phyloP scores from a whole-genome alignment of 2,329 filamentous ascomycete species.

The Neopestalotiopsis sp. region DNA sequence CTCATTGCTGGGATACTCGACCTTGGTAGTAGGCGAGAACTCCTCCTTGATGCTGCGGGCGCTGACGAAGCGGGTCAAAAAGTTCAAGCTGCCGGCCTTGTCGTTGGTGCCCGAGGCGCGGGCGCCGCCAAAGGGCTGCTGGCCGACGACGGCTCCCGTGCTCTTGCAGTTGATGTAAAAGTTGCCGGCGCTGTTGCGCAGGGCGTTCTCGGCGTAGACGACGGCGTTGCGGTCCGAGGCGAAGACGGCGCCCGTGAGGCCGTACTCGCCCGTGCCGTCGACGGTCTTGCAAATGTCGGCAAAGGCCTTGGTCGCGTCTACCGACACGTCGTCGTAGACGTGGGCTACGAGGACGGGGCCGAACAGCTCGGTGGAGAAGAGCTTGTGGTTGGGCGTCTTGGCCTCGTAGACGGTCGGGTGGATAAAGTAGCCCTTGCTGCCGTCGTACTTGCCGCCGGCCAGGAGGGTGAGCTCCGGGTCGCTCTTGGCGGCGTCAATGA shows the following conservation, averaged over 20 bases:
- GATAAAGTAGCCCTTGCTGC: slow-evolving; percentile 80
- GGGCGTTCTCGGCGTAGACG: slow-evolving; percentile 70
- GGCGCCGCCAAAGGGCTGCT: slow-evolving; percentile 74
- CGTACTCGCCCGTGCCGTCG: slow-evolving; percentile 77
- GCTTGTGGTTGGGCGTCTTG: slow-evolving; percentile 73
- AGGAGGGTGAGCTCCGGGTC: slow-evolving; percentile 76
- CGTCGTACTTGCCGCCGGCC: slow-evolving; percentile 78
- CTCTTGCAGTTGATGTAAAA: slow-evolving; percentile 89
- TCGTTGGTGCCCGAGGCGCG: slow-evolving; percentile 75
- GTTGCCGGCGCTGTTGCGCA: slow-evolving; percentile 78
- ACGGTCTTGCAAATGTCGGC: slow-evolving; percentile 64
- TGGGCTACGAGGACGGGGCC: slow-evolving; percentile 77
- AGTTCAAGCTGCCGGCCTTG: slow-evolving; percentile 70
- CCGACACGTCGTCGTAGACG: slow-evolving; percentile 74
- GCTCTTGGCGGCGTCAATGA: slow-evolving; percentile 80
- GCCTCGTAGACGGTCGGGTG: slow-evolving; percentile 83
- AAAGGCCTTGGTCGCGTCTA: slow-evolving; percentile 58
- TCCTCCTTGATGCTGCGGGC: slow-evolving; percentile 76
- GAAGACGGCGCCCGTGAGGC: slow-evolving; percentile 78
- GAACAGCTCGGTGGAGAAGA: slow-evolving; percentile 81
- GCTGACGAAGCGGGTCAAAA: slow-evolving; percentile 71
- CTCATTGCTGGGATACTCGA: slow-evolving; percentile 76
- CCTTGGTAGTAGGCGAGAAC: slow-evolving; percentile 66
- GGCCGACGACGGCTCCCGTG: slow-evolving; percentile 74
- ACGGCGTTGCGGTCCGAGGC: slow-evolving; percentile 70